These are phyloP conservation scores for Aspergillus fumigatus DNA, from an alignment of 2,329 filamentous ascomycete species.

Conservation along the genomic window DNA sequence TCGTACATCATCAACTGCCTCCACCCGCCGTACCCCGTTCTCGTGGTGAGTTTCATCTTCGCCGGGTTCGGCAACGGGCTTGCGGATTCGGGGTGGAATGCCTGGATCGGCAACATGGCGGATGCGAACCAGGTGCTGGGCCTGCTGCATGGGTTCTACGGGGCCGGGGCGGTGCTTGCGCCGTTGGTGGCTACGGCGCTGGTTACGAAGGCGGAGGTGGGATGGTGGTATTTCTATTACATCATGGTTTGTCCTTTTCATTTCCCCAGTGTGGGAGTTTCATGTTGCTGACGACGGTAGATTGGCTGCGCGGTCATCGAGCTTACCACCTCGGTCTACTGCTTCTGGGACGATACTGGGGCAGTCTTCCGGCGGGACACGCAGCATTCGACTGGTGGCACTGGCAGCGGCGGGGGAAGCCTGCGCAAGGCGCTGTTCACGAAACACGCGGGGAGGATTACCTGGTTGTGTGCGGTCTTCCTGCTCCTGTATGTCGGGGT, in stretches of 20 bases:
- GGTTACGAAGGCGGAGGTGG: conserved; percentile 57
- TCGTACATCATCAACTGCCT: conserved; percentile 34
- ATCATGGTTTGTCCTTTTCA: conserved; percentile 54
- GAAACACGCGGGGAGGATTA: background rate
- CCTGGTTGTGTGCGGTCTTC: background rate
- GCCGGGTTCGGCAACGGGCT: conserved; percentile 41
- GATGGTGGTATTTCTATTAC: conserved; percentile 74
- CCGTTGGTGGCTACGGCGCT: conserved; percentile 70
- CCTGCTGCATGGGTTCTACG: conserved; percentile 69
- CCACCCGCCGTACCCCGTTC: conserved; percentile 40
- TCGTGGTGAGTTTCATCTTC: conserved; percentile 38
- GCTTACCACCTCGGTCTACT: background rate
- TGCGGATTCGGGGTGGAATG: conserved; percentile 54
- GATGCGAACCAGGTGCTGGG: conserved; percentile 70
- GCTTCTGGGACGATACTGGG: background rate
- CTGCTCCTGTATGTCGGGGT: conserved; percentile 64
- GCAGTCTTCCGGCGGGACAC: background rate
- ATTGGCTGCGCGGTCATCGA: background rate
- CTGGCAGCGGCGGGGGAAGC: background rate
- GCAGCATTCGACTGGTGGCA: background rate
- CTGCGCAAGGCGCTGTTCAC: background rate
- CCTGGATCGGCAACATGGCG: conserved; percentile 66
- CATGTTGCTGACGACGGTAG: background rate
- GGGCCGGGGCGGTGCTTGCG: conserved; percentile 63
- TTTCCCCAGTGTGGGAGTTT: background rate